Evolutionary conservation across 306 rosid species (phyloP).

Genomic region (Arachis hypogaea): DNA sequence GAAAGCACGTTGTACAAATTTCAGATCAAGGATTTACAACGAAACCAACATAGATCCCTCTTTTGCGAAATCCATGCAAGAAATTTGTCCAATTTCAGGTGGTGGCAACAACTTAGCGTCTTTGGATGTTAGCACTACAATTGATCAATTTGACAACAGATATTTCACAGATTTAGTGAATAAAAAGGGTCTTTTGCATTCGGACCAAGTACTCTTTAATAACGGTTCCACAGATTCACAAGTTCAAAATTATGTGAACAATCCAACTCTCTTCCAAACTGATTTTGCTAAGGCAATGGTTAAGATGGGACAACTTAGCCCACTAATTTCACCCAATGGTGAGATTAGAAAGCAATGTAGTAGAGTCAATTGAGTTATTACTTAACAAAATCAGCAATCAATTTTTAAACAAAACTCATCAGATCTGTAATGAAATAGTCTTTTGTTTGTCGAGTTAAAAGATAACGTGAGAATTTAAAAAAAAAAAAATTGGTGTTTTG

Average conservation of each 20-base stretch:
- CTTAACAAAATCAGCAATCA: too few relatives aligned
- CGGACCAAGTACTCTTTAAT: conserved; percentile 55
- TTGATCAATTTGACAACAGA: conserved; percentile 43
- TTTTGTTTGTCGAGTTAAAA: too few relatives aligned
- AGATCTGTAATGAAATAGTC: too few relatives aligned
- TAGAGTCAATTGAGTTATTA: conserved; percentile 36
- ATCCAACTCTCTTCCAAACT: background rate
- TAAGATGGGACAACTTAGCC: conserved; percentile 60
- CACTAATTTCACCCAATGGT: conserved; percentile 45
- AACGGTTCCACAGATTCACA: conserved; percentile 44
- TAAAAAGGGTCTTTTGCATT: conserved; percentile 55
- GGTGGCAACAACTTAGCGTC: conserved; percentile 47
- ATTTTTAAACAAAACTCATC: too few relatives aligned
- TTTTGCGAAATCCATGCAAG: conserved; percentile 36
- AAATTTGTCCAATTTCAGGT: conserved; percentile 49
- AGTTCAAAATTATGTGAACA: conserved; percentile 38
- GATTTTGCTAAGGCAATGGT: conserved; percentile 56
- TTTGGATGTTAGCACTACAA: conserved; percentile 37
- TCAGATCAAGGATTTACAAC: conserved; percentile 48
- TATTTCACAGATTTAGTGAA: conserved; percentile 47
- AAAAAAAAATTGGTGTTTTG: too few relatives aligned
- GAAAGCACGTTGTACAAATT: conserved; percentile 41
- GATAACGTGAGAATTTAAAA: too few relatives aligned
- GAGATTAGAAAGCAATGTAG: conserved; percentile 50
- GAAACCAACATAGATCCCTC: conserved; percentile 49